These are phyloP conservation scores for Candida frijolesensis DNA, from an alignment of 1,139 yeast species.

Conservation along the genomic window DNA sequence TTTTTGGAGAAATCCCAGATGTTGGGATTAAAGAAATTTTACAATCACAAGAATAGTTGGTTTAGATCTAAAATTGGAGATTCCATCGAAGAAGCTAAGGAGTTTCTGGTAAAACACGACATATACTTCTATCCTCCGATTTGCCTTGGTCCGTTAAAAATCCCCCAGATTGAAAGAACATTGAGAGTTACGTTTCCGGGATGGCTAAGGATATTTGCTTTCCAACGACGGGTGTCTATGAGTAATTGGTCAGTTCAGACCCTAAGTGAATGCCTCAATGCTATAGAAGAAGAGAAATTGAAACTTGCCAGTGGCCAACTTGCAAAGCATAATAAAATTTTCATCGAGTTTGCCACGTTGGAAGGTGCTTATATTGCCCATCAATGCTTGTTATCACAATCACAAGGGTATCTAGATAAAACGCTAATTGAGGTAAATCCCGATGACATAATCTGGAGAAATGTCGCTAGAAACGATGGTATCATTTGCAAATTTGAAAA, in stretches of 20 bases:
- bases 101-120: slow-evolving; percentile 8
- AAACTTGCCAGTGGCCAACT: slow-evolving; percentile 20
- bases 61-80: slow-evolving; percentile 2
- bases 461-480: slow-evolving; percentile 41
- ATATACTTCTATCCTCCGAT: slow-evolving; percentile 39
- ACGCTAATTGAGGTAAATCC: slow-evolving; percentile 56
- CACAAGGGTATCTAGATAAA: slow-evolving; percentile 43
- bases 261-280: slow-evolving; percentile 20
- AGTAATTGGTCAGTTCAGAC: slow-evolving; percentile 31
- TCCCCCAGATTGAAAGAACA: slow-evolving; percentile 31
- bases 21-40: slow-evolving; percentile 17
- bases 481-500: slow-evolving; percentile 35
- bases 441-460: slow-evolving; percentile 61
- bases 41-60: slow-evolving; percentile 11
- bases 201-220: slow-evolving; percentile 24
- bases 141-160: slow-evolving; percentile 14
- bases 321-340: slow-evolving; percentile 41
- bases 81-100: slow-evolving; percentile 1
- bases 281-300: slow-evolving; percentile 26
- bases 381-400: slow-evolving; percentile 51
- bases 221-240: slow-evolving; percentile 24
- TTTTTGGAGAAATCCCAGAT: slow-evolving; percentile 41
- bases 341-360: slow-evolving; percentile 53
- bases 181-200: slow-evolving; percentile 33
- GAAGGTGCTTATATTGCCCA: slow-evolving; percentile 54